A percentile compares a stretch with the other conserved stretches of the same genome.
Conservation (phyloP, 257 asterid genomes). For the Petunia axillaris region DNA sequence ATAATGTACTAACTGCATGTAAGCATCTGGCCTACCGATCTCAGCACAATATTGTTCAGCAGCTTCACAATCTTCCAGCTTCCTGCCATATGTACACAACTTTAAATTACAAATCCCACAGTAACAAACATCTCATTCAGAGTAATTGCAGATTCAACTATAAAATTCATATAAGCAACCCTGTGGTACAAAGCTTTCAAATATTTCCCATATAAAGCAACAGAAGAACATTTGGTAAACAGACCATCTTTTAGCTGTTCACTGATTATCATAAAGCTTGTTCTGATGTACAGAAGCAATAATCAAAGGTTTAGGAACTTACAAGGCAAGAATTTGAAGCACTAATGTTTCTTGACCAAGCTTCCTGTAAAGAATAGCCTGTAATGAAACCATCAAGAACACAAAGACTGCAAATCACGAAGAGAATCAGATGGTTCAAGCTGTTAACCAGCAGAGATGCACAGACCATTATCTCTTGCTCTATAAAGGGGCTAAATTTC, state of each 20-base stretch:
- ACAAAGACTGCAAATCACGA: slow-evolving; percentile 15
- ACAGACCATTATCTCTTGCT: neutral
- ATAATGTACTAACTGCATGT: slow-evolving; percentile 71
- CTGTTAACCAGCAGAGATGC: slow-evolving; percentile 14
- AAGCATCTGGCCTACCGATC: slow-evolving; percentile 99
- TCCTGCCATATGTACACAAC: slow-evolving; percentile 49
- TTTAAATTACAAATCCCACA: slow-evolving; percentile 24
- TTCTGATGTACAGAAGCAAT: slow-evolving; percentile 10
- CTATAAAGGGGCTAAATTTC: neutral
- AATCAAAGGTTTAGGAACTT: slow-evolving; percentile 40
- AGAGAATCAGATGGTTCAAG: neutral
- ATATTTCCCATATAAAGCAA: neutral
- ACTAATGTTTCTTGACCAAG: slow-evolving; percentile 92
- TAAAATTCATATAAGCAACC: neutral
- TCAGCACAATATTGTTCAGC: slow-evolving; percentile 96
- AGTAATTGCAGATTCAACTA: slow-evolving; percentile 4
- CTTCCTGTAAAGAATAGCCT: slow-evolving; percentile 96
- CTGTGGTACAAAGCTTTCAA: slow-evolving; percentile 5
- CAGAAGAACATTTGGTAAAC: slow-evolving; percentile 14
- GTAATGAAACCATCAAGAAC: slow-evolving; percentile 42
- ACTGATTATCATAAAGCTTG: neutral
- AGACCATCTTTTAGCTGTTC: slow-evolving; percentile 12
- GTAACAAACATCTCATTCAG: slow-evolving; percentile 12
- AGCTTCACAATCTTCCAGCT: slow-evolving; percentile 92
- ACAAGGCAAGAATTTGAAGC: slow-evolving; percentile 91